phyloP scores from a whole-genome alignment of 352 stramenopile genomes.

The Phytophthora hibernalis region DNA sequence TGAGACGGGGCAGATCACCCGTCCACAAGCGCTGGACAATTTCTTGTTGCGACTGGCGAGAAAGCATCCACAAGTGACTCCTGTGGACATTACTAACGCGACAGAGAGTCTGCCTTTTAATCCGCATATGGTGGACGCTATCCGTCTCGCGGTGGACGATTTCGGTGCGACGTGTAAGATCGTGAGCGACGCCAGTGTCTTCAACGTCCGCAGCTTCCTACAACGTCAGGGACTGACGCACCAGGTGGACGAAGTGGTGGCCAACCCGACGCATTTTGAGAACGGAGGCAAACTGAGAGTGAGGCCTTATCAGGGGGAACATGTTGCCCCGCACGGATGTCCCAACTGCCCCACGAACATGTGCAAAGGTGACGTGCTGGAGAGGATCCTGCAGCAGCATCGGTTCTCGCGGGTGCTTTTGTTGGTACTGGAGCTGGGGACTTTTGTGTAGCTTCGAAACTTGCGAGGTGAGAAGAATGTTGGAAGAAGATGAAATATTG shows the following conservation, averaged over 20 bases:
- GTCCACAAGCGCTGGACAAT: conserved; percentile 41
- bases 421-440: conserved; percentile 59
- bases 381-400: conserved; percentile 39
- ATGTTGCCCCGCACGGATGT: conserved; percentile 53
- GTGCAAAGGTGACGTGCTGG: conserved; percentile 69
- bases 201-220: conserved; percentile 59
- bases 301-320: conserved; percentile 37
- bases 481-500: not conserved
- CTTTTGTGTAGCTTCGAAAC: conserved; percentile 52
- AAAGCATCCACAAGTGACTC: conserved; percentile 32
- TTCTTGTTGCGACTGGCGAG: conserved; percentile 38
- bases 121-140: conserved; percentile 51
- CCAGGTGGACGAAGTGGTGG: conserved; percentile 46
- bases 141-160: conserved; percentile 43
- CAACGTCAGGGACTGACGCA: conserved; percentile 31
- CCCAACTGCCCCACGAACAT: conserved; percentile 54
- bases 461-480: conserved; percentile 42
- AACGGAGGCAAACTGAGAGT: conserved; percentile 39
- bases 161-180: conserved; percentile 47
- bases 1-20: conserved; percentile 1
- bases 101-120: conserved; percentile 43
- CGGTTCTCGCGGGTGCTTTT: conserved; percentile 51
- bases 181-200: conserved; percentile 58
- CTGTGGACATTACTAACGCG: conserved; percentile 31
- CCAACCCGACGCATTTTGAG: conserved; percentile 45